phyloP scores from a whole-genome alignment of 768 basidiomycete genomes.

The Cystobasidium ongulense region DNA sequence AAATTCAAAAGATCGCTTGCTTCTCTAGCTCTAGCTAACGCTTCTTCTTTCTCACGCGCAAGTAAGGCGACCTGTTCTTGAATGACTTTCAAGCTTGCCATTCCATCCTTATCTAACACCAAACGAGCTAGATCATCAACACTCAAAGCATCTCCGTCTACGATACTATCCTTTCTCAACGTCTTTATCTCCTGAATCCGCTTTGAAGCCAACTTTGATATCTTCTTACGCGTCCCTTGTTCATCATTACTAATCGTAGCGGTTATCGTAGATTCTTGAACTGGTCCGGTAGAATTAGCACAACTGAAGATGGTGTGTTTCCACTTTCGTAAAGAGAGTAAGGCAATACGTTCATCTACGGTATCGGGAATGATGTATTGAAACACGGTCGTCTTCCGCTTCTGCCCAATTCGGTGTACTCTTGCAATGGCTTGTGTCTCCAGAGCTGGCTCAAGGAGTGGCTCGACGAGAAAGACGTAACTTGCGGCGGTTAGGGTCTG shows the following conservation, averaged over 20 bases:
- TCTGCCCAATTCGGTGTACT: slow-evolving; percentile 41
- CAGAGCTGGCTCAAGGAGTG: slow-evolving; percentile 36
- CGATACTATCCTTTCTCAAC: background rate
- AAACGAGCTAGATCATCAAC: background rate
- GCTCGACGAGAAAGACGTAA: slow-evolving; percentile 41
- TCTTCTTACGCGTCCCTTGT: background rate
- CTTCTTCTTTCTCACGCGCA: background rate
- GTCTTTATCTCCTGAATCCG: background rate
- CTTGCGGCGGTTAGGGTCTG: slow-evolving; percentile 31
- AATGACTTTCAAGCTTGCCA: background rate
- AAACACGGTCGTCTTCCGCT: slow-evolving; percentile 34
- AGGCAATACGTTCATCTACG: slow-evolving; percentile 36
- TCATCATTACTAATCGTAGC: background rate
- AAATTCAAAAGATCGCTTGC: background rate
- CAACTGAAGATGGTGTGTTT: slow-evolving; percentile 17
- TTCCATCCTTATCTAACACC: background rate
- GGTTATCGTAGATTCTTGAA: background rate
- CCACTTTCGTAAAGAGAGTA: background rate
- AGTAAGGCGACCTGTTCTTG: background rate
- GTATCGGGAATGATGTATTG: slow-evolving; percentile 37
- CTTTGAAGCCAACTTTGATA: background rate
- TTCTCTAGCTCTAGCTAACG: background rate
- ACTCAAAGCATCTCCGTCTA: background rate
- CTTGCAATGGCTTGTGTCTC: slow-evolving; percentile 37
- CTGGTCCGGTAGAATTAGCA: background rate